These are phyloP conservation scores for Funneliformis caledonium DNA, from an alignment of 371 early-diverging fungal genomes.

Conservation along the genomic window DNA sequence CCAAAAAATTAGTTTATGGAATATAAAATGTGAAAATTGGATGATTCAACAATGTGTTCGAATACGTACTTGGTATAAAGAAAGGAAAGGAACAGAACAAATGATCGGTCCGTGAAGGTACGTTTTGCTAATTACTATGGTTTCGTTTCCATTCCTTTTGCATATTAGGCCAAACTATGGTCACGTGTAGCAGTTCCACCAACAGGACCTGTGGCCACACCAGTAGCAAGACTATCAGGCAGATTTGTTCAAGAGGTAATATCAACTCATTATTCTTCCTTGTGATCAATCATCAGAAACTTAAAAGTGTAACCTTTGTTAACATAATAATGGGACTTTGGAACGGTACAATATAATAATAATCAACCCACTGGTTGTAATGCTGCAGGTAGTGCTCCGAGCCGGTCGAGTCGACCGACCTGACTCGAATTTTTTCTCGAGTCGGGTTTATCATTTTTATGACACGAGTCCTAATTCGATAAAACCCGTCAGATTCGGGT, in stretches of 20 bases:
- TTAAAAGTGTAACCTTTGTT: neutral
- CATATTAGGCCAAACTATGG: slow-evolving; percentile 38
- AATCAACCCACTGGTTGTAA: slow-evolving; percentile 36
- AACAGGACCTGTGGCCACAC: neutral
- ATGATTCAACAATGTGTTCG: slow-evolving; percentile 27
- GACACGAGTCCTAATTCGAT: no score
- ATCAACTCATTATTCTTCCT: slow-evolving; percentile 24
- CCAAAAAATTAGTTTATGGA: slow-evolving; percentile 5
- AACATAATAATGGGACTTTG: slow-evolving; percentile 34
- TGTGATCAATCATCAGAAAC: neutral
- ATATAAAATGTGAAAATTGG: slow-evolving; percentile 25
- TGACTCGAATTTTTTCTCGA: no score
- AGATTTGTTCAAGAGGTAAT: slow-evolving; percentile 20
- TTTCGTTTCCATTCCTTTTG: slow-evolving; percentile 32
- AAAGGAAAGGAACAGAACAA: slow-evolving; percentile 23
- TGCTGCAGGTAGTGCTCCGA: no score
- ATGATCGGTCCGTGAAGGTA: slow-evolving; percentile 20
- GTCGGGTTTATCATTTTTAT: no score
- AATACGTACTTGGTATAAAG: slow-evolving; percentile 29
- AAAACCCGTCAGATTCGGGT: no score
- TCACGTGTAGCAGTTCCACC: slow-evolving; percentile 4
- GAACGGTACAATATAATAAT: slow-evolving; percentile 37
- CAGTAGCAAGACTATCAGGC: neutral
- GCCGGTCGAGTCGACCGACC: no score
- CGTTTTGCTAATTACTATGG: slow-evolving; percentile 1